Evolutionary conservation across 345 rosid species (phyloP).

Genomic region (Gossypioides kirkii): DNA sequence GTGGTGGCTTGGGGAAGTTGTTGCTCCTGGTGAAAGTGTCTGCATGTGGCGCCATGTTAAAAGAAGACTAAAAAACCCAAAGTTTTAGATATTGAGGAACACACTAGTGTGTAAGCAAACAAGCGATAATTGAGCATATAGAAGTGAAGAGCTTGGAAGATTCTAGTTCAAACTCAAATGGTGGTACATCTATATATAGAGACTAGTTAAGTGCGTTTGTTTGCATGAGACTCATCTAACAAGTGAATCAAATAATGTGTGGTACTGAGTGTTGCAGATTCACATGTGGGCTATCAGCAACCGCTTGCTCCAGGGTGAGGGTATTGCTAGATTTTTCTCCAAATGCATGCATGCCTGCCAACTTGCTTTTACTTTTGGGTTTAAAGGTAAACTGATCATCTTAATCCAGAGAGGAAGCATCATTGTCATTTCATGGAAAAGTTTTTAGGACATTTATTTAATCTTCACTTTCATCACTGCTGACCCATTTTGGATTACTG

Average conservation of each 20-base stretch:
- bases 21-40: conserved; percentile 30
- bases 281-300: conserved; percentile 30
- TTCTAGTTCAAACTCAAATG: neutral
- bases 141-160: neutral
- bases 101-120: neutral
- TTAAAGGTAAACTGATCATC: neutral
- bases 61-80: neutral
- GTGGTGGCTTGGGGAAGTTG: conserved; percentile 52
- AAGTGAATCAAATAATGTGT: conserved; percentile 18
- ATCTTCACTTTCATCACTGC: neutral
- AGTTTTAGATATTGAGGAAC: neutral
- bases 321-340: conserved; percentile 24
- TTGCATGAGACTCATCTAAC: neutral
- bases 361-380: neutral
- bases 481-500: neutral
- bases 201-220: neutral
- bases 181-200: neutral
- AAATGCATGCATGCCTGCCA: neutral
- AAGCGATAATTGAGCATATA: neutral
- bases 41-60: conserved; percentile 59
- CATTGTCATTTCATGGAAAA: conserved; percentile 9
- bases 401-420: neutral
- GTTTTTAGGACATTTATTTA: neutral
- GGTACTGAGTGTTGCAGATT: conserved; percentile 27
- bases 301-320: conserved; percentile 5